Conservation (phyloP, 768 basidiomycete genomes). For the Rhodotorula diobovata region DNA sequence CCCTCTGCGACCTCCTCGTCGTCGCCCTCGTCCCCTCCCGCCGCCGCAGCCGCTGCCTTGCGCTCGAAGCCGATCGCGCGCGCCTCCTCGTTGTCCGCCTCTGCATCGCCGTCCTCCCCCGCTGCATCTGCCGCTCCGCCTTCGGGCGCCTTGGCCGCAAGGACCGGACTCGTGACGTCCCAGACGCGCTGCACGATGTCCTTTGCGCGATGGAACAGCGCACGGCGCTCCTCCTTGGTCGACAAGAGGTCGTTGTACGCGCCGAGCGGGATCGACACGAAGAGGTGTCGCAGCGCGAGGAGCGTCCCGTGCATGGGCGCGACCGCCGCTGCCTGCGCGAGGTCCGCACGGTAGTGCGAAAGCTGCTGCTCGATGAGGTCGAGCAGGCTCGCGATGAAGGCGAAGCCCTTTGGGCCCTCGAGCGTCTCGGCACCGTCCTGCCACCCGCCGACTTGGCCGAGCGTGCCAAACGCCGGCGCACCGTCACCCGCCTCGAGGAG, state of each 20-base stretch:
- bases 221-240: conserved; percentile 3
- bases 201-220: conserved; percentile 28
- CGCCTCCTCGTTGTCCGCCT: conserved; percentile 38
- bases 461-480: background rate
- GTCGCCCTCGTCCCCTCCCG: background rate
- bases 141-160: conserved; percentile 28
- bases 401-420: conserved; percentile 6
- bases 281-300: conserved; percentile 37
- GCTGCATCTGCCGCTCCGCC: conserved; percentile 6
- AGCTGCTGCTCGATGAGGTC: conserved; percentile 32
- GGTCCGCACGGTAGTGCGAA: conserved; percentile 22
- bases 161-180: conserved; percentile 28
- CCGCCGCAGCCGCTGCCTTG: background rate
- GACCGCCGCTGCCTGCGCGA: conserved; percentile 17
- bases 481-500: background rate
- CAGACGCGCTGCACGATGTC: conserved; percentile 29
- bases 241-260: conserved; percentile 13
- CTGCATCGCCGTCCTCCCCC: conserved; percentile 31
- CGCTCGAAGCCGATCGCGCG: conserved; percentile 29
- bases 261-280: conserved; percentile 27
- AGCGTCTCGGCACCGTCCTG: conserved; percentile 5
- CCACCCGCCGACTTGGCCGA: conserved; percentile 30
- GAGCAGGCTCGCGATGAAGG: conserved; percentile 31
- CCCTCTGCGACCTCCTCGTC: conserved; percentile 2
- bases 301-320: conserved; percentile 37